Conservation (phyloP, 2,329 filamentous ascomycete genomes). For the Tolypocladium endophyticum region DNA sequence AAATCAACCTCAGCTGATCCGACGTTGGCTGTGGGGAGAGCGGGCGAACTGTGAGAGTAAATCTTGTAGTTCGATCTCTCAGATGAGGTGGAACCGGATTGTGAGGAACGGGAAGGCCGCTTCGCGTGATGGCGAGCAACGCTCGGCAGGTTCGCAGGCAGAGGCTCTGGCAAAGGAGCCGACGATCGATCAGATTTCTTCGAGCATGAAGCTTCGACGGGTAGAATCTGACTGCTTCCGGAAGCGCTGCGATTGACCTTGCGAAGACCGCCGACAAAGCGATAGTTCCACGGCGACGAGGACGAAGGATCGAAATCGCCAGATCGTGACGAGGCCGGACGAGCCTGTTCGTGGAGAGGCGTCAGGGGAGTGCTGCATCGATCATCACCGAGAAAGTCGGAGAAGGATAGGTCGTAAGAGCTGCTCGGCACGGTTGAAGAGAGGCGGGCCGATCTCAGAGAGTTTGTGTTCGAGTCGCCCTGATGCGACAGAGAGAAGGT, state of each 20-base stretch:
- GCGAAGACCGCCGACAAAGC: slow-evolving; percentile 43
- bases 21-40: neutral
- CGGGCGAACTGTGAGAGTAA: slow-evolving; percentile 34
- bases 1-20: slow-evolving; percentile 15
- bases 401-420: slow-evolving; percentile 38
- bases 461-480: slow-evolving; percentile 16
- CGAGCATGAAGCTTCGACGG: neutral
- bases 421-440: slow-evolving; percentile 34
- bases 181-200: neutral
- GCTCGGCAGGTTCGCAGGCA: neutral
- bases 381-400: slow-evolving; percentile 36
- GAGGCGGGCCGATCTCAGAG: slow-evolving; percentile 27
- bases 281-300: slow-evolving; percentile 41
- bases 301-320: slow-evolving; percentile 4
- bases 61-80: slow-evolving; percentile 46
- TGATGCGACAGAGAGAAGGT: slow-evolving; percentile 43
- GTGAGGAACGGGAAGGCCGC: slow-evolving; percentile 15
- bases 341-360: slow-evolving; percentile 29
- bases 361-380: slow-evolving; percentile 38
- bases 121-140: slow-evolving; percentile 9
- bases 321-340: neutral
- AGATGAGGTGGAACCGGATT: slow-evolving; percentile 32
- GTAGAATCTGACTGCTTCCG: neutral
- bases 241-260: slow-evolving; percentile 27
- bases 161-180: neutral